Conservation (phyloP, 441 rosid species). For the Populus hybrid region DNA sequence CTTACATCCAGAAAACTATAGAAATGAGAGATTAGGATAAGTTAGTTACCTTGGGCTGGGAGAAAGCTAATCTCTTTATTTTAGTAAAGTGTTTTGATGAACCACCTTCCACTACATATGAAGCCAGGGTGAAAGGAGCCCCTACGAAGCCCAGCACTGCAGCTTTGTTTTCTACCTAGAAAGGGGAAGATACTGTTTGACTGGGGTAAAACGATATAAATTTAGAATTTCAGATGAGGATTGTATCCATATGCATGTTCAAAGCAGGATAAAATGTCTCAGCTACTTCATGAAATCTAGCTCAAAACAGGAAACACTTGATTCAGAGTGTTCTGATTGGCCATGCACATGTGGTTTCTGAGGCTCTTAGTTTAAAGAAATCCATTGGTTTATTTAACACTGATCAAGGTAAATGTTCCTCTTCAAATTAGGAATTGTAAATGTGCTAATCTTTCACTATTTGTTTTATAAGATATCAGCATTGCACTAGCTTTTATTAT, state of each 20-base stretch:
- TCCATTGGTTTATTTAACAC: neutral
- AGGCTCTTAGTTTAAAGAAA: neutral
- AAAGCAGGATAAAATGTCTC: neutral
- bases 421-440: no score
- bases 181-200: slow-evolving; percentile 6
- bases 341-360: neutral
- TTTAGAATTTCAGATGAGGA: neutral
- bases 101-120: slow-evolving; percentile 92
- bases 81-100: slow-evolving; percentile 90
- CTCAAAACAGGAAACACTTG: neutral
- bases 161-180: slow-evolving; percentile 69
- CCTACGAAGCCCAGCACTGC: slow-evolving; percentile 96
- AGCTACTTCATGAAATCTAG: neutral
- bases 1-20: neutral
- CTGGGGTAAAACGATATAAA: neutral
- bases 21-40: neutral
- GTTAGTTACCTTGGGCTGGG: slow-evolving; percentile 71
- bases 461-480: no score
- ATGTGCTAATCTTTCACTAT: no score
- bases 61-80: slow-evolving; percentile 83
- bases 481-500: no score
- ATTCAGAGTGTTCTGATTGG: neutral
- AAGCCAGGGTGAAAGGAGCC: slow-evolving; percentile 95
- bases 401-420: no score
- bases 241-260: neutral